phyloP scores from a whole-genome alignment of 106 monocot species.

The Xerophyta viscosa region DNA sequence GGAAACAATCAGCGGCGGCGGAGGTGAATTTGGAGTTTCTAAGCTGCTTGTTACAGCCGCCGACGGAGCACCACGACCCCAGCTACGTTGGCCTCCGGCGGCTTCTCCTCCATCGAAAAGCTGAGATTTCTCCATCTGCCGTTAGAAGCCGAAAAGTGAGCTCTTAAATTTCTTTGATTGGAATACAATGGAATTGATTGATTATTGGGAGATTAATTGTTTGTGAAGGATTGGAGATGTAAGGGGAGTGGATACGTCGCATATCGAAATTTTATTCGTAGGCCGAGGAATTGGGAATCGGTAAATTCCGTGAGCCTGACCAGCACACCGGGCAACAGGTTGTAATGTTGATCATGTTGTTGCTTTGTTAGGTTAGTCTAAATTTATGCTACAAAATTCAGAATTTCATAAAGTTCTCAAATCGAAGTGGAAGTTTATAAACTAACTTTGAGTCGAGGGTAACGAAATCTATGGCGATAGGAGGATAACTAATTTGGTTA shows the following conservation, averaged over 20 bases:
- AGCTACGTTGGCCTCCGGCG: slow-evolving; percentile 70
- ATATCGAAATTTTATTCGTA: slow-evolving; percentile 63
- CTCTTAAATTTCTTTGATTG: not conserved
- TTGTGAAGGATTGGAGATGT: slow-evolving; percentile 82
- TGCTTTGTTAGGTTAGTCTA: not conserved
- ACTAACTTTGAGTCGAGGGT: too few relatives aligned
- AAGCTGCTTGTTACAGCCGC: slow-evolving; percentile 81
- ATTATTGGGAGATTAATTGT: not conserved
- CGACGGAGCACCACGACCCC: slow-evolving; percentile 34
- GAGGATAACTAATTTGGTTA: too few relatives aligned
- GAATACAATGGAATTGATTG: not conserved
- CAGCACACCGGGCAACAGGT: slow-evolving; percentile 78
- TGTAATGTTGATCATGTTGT: not conserved
- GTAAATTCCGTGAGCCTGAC: slow-evolving; percentile 23
- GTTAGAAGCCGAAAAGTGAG: slow-evolving; percentile 49
- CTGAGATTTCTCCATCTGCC: slow-evolving; percentile 15
- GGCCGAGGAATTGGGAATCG: slow-evolving; percentile 64
- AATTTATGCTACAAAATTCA: too few relatives aligned
- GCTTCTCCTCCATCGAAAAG: slow-evolving; percentile 63
- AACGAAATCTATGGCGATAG: too few relatives aligned
- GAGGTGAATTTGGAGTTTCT: slow-evolving; percentile 50
- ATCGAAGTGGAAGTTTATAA: too few relatives aligned
- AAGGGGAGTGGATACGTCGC: slow-evolving; percentile 81
- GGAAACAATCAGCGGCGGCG: too few relatives aligned
- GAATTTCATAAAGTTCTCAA: too few relatives aligned